Evolutionary conservation across 441 rosid species (phyloP).

Genomic region (Pelargonium fulgidum): DNA sequence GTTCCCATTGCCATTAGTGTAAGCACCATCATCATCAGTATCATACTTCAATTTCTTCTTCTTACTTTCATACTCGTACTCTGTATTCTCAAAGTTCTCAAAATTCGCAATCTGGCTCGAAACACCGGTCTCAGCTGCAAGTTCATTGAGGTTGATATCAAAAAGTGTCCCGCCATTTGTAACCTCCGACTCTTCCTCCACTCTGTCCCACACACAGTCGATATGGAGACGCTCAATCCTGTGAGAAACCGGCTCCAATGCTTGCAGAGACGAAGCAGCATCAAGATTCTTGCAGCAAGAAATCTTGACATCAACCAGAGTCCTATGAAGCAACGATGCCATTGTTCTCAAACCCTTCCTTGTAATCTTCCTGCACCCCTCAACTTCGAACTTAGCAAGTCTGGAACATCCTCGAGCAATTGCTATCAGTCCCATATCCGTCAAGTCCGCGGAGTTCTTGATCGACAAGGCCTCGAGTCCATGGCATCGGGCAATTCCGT

Average conservation of each 20-base stretch:
- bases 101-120: background rate
- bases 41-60: constrained; percentile 47
- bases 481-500: background rate
- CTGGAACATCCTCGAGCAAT: constrained; percentile 72
- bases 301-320: constrained; percentile 58
- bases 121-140: background rate
- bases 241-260: constrained; percentile 57
- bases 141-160: constrained; percentile 28
- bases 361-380: constrained; percentile 73
- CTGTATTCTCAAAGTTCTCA: background rate
- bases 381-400: constrained; percentile 57
- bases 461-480: background rate
- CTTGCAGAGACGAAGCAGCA: constrained; percentile 47
- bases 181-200: constrained; percentile 24
- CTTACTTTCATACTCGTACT: constrained; percentile 23
- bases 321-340: constrained; percentile 40
- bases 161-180: background rate
- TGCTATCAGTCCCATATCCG: constrained; percentile 69
- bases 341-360: constrained; percentile 60
- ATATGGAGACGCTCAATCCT: constrained; percentile 57
- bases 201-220: constrained; percentile 71
- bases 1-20: background rate
- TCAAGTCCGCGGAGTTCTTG: constrained; percentile 46
- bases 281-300: constrained; percentile 63
- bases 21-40: constrained; percentile 9